These are phyloP conservation scores for Mortierella sp. DNA, from an alignment of 371 early-diverging fungal species.

Conservation along the genomic window DNA sequence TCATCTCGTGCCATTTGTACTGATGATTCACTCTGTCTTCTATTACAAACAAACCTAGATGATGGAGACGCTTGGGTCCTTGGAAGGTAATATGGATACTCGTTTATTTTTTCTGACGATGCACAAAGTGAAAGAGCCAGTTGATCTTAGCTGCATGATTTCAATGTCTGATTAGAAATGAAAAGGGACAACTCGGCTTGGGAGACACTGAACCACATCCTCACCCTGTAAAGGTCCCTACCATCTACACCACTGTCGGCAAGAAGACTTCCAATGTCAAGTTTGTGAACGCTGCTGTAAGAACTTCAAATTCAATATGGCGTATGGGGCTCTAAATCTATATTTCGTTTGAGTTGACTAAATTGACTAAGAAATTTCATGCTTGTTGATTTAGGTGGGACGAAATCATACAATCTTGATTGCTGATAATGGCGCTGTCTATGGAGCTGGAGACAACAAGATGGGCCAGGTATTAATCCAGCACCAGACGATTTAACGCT, in stretches of 20 bases:
- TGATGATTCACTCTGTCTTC: background rate
- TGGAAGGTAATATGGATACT: conserved; percentile 41
- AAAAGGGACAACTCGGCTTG: conserved; percentile 62
- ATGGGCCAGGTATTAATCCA: conserved; percentile 53
- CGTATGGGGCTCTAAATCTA: too few relatives aligned
- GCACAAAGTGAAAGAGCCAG: too few relatives aligned
- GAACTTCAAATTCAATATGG: too few relatives aligned
- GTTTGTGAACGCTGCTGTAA: conserved; percentile 56
- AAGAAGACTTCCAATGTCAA: conserved; percentile 44
- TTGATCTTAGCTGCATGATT: background rate
- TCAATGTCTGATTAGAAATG: conserved; percentile 44
- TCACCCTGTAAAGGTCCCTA: conserved; percentile 57
- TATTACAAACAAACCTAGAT: conserved; percentile 20
- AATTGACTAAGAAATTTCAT: background rate
- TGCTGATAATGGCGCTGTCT: conserved; percentile 57
- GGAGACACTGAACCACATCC: conserved; percentile 56
- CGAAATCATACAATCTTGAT: conserved; percentile 59
- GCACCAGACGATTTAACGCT: background rate
- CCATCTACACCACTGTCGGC: conserved; percentile 40
- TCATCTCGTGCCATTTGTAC: background rate
- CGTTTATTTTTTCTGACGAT: background rate
- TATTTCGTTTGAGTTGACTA: too few relatives aligned
- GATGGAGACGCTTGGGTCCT: conserved; percentile 61
- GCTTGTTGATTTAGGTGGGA: conserved; percentile 34
- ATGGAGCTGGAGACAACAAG: conserved; percentile 61